Conservation (phyloP, 805 yeast genomes). For the Lipomyces anomalus region DNA sequence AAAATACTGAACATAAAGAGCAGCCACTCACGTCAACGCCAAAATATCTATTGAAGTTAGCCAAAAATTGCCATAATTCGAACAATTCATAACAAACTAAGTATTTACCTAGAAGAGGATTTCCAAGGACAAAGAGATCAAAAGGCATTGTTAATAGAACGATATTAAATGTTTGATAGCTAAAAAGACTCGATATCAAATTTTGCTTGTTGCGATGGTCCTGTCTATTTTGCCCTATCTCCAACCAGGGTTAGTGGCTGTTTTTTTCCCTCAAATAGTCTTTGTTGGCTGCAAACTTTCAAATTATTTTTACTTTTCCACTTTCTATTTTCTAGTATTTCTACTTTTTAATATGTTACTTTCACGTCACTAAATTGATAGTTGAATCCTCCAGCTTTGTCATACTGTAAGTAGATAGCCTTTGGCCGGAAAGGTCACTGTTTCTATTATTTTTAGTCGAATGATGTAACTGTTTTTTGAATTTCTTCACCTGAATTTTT, state of each 20-base stretch:
- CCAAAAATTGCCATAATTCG: slow-evolving; percentile 1
- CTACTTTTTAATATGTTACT: neutral
- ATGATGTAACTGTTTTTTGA: slow-evolving; percentile 36
- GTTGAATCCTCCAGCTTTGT: too few relatives aligned
- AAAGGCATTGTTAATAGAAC: slow-evolving; percentile 11
- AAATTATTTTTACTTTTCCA: slow-evolving; percentile 5
- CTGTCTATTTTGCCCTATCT: too few relatives aligned
- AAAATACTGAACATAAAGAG: too few relatives aligned
- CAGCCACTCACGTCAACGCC: slow-evolving; percentile 21
- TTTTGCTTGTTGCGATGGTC: neutral
- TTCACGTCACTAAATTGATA: neutral
- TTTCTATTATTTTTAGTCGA: too few relatives aligned
- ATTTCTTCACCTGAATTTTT: slow-evolving; percentile 39
- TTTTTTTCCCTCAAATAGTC: neutral
- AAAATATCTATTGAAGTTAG: slow-evolving; percentile 19
- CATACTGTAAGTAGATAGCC: too few relatives aligned
- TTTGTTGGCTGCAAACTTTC: neutral
- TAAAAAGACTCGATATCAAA: neutral
- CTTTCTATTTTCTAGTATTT: neutral
- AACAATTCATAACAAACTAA: neutral
- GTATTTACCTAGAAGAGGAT: slow-evolving; percentile 25
- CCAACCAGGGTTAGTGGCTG: slow-evolving; percentile 2
- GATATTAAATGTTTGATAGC: neutral
- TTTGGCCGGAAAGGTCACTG: too few relatives aligned
- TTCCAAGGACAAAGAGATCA: slow-evolving; percentile 23